These are phyloP conservation scores for Diaporthe australafricana DNA, from an alignment of 2,329 filamentous ascomycete species.

Conservation along the genomic window DNA sequence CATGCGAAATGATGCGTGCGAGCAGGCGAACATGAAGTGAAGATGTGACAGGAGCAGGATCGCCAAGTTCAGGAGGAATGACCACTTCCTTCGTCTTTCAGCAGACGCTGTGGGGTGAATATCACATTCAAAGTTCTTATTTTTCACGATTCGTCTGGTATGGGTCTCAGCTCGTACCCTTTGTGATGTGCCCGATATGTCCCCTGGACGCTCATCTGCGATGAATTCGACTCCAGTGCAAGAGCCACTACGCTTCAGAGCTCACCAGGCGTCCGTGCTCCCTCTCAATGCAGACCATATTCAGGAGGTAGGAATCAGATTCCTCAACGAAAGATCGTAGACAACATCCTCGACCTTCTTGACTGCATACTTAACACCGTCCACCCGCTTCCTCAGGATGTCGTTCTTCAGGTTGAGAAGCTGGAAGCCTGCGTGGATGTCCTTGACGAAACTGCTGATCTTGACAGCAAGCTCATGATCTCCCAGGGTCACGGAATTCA, in stretches of 20 bases:
- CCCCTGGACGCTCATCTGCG: not conserved
- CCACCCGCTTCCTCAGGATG: conserved; percentile 84
- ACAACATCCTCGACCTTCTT: conserved; percentile 99
- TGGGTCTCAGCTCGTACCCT: too few relatives aligned
- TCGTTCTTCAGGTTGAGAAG: conserved; percentile 98
- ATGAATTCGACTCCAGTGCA: not conserved
- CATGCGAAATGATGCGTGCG: too few relatives aligned
- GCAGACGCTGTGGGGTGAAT: not conserved
- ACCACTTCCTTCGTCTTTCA: too few relatives aligned
- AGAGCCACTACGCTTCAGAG: not conserved
- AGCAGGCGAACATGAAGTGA: too few relatives aligned
- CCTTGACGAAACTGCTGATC: conserved; percentile 94
- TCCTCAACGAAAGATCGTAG: conserved; percentile 91
- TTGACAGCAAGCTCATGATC: conserved; percentile 87
- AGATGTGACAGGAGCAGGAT: too few relatives aligned
- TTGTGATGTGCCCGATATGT: not conserved
- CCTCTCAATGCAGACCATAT: not conserved
- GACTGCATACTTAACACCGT: conserved; percentile 96
- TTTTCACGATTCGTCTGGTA: not conserved
- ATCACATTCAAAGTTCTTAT: not conserved
- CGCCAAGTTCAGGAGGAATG: too few relatives aligned
- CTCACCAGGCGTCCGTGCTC: not conserved
- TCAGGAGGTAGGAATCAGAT: conserved; percentile 70
- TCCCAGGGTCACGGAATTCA: conserved; percentile 93
- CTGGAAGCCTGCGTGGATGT: conserved; percentile 95